phyloP scores from a whole-genome alignment of 805 yeast species.

The Candida silvatica region DNA sequence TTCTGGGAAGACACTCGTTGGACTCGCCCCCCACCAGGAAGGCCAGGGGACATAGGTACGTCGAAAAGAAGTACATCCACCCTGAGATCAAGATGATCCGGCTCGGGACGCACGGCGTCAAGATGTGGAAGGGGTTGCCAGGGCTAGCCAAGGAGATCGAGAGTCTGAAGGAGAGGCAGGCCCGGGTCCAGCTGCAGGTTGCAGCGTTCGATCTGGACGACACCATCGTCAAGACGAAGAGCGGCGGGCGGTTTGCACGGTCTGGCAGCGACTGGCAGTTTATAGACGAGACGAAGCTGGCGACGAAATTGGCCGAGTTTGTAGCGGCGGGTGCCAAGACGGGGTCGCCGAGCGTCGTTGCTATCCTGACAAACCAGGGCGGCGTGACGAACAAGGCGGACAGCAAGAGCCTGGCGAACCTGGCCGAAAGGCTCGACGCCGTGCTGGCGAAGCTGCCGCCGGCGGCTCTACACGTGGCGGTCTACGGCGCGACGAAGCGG shows the following conservation, averaged over 20 bases:
- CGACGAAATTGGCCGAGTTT: conserved; percentile 15
- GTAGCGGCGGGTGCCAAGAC: conserved; percentile 10
- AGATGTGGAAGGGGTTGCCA: background rate
- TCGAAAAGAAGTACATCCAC: too few species aligned
- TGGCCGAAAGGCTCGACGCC: conserved; percentile 32
- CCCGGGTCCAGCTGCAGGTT: too few species aligned
- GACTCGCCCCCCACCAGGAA: too few species aligned
- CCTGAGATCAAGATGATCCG: too few species aligned
- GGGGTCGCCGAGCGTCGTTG: conserved; percentile 28
- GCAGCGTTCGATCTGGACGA: conserved; percentile 85
- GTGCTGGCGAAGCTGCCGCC: conserved; percentile 27
- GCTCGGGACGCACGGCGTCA: conserved; percentile 10
- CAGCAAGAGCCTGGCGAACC: conserved; percentile 27
- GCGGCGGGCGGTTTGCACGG: conserved; percentile 50
- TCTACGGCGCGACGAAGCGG: conserved; percentile 59
- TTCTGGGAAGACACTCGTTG: too few species aligned
- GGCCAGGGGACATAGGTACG: too few species aligned
- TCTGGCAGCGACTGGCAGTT: conserved; percentile 70
- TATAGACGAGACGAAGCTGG: conserved; percentile 26
- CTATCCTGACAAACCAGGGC: conserved; percentile 84
- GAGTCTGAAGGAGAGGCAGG: too few species aligned
- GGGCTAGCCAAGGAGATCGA: too few species aligned
- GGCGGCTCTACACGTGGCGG: too few species aligned
- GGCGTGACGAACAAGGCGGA: conserved; percentile 38
- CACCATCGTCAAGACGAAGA: conserved; percentile 61